phyloP scores from a whole-genome alignment of 768 basidiomycete genomes.

The Termitomyces titanicus region DNA sequence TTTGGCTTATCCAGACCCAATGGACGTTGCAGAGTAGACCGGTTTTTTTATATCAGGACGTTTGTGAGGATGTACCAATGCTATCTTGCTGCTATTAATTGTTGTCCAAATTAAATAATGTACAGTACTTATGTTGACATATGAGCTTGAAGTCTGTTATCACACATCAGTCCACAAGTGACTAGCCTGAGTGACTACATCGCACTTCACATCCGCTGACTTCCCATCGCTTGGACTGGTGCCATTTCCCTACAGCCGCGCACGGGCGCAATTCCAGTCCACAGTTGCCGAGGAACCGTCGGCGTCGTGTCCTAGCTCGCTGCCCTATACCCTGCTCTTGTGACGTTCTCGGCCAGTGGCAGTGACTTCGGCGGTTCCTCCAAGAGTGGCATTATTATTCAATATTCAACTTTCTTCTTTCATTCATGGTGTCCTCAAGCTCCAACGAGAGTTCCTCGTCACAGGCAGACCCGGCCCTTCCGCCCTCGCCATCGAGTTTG shows the following conservation, averaged over 20 bases:
- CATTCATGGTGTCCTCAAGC: conserved; percentile 32
- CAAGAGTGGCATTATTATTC: conserved; percentile 16
- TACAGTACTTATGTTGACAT: neutral
- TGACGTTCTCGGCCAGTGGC: conserved; percentile 36
- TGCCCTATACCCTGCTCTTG: conserved; percentile 39
- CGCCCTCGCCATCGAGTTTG: conserved; percentile 35
- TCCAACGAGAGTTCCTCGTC: conserved; percentile 30
- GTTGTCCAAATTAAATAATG: neutral
- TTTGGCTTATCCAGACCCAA: conserved; percentile 12
- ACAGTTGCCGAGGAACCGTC: conserved; percentile 42
- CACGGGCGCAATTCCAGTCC: conserved; percentile 18
- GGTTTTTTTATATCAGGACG: neutral
- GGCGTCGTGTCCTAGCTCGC: conserved; percentile 38
- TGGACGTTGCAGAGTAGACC: conserved; percentile 17
- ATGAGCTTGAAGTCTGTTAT: neutral
- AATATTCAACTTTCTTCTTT: conserved; percentile 17
- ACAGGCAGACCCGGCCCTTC: conserved; percentile 29
- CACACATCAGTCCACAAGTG: conserved; percentile 5
- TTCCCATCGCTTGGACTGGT: conserved; percentile 16
- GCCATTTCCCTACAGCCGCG: conserved; percentile 13
- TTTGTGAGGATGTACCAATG: neutral
- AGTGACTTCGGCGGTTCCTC: conserved; percentile 56
- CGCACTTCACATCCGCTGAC: conserved; percentile 3
- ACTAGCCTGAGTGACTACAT: no score
- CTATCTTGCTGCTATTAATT: neutral